Evolutionary conservation across 2,329 filamentous ascomycete species (phyloP), one percentile per base, ranked within the genome.

Genomic region (Epichloe baconii): DNA sequence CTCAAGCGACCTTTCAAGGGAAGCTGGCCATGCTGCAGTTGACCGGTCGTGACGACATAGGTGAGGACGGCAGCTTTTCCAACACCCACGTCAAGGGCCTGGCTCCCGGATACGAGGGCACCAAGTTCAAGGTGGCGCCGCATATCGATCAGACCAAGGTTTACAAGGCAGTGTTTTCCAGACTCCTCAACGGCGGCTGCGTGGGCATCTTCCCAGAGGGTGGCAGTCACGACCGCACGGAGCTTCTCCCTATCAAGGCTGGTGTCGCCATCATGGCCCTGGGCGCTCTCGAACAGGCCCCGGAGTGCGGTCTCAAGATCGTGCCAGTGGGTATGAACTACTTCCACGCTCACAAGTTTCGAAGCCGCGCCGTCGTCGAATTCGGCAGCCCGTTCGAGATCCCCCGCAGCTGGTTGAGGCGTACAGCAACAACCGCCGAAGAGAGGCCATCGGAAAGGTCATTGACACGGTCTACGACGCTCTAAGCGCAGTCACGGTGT

Each of bases 281-380:
- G 37, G 91, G 91, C 40, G 85, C 93, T 1, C 74, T 97, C 48
- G 88, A 87, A 5, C 83, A 88, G 52, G 82, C 90, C 55, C 90
- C 90, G 3, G 77, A 91, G 56, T 95, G 88, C 63, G 88, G 87
- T 34, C 74, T 98, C 55, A 94, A 90, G 68, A 96, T 98, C 60
- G 88, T 98, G 23, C 93, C 93, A 3, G 90, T 93, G 48, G 91
- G 91, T 60, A 96, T 98, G 91, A 98, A 98, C 69, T 98, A 98
- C 69, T 98, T 98, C 71, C 91, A 97, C 68, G 87, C 91, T 0
- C 91, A 98, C 76, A 98, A 97, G 67, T 98, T 98, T 69, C 85
- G 91, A 44, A 97, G 91, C 56, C 81, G 93, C 64, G 93, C 91
- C 37, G 91, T 98, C 4, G 83, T 97, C 54, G 93, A 98, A 64